Evolutionary conservation across 2,329 filamentous ascomycete species (phyloP), one percentile per base, ranked within the genome.

Genomic region (Grosmannia clavigera): DNA sequence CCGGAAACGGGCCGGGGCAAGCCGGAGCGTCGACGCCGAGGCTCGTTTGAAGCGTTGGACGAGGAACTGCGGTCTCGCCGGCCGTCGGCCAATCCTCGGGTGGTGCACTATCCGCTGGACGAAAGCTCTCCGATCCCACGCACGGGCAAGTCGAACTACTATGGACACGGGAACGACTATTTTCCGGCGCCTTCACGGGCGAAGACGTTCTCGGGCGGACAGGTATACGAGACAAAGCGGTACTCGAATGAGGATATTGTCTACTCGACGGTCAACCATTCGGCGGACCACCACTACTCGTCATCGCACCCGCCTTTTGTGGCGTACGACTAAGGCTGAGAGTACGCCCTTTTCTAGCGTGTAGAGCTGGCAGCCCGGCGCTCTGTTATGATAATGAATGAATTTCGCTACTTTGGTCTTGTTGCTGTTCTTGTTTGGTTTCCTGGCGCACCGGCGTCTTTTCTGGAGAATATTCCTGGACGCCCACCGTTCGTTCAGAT

Each of bases 181-280:
- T 62, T 57, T 38, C 25, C 35, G 40, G 29, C 58, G n/a, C 5
- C 29, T 2, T 22, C 60, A 3, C 64, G 63, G 58, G 58, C 66
- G 50, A 66, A 64, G 52, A 60, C 61, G 10, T n/a, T 25, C 2
- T 65, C 63, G 25, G 43, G 55, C 5, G 66, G 66, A 6, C 62
- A 64, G 9, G 54, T 67, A 16, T 62, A 61, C 38, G 59, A 63
- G 29, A 50, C 60, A 25, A 68, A 65, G 55, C 63, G 60, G 4
- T 67, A 61, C 51, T 64, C 62, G 0, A n/a, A 58, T 2, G 61
- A 65, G 9, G 66, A 67, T 29, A 48, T 67, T 14, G 22, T 54
- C 5, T 66, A 64, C 53, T 62, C 65, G 1, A 58, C 33, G 4
- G 55, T 64, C 12, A 55, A 55, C 22, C 64, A 60, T 46, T 63